Evolutionary conservation across 2,329 filamentous ascomycete species (phyloP).

Genomic region (Aurifilum marmelostoma): DNA sequence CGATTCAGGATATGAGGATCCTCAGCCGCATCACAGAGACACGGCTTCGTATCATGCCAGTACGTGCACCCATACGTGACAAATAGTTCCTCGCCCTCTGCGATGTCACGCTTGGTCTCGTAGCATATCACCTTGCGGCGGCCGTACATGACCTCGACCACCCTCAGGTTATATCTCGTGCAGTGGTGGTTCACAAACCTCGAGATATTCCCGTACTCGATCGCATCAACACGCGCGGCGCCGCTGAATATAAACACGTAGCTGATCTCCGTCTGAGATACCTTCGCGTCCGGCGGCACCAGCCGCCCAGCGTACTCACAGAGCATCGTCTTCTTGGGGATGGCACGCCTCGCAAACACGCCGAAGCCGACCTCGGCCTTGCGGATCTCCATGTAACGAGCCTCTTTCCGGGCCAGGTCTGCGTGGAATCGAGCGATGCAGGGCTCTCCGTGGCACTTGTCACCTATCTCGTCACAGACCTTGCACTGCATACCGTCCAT

Average conservation of each 20-base stretch:
- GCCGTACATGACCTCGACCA: slow-evolving; percentile 10
- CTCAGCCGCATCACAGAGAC: slow-evolving; percentile 2
- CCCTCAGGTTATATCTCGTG: slow-evolving; percentile 11
- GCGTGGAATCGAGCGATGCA: slow-evolving; percentile 8
- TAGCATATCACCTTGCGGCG: slow-evolving; percentile 13
- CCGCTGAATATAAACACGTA: background rate
- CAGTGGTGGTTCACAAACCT: slow-evolving; percentile 21
- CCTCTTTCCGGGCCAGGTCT: background rate
- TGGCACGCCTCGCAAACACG: slow-evolving; percentile 10
- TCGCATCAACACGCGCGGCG: background rate
- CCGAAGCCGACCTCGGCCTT: slow-evolving; percentile 10
- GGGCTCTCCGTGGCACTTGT: slow-evolving; percentile 1
- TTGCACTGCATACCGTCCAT: slow-evolving; percentile 1
- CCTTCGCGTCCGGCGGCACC: background rate
- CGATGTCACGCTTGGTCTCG: slow-evolving; percentile 3
- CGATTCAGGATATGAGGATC: background rate
- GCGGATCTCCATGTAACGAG: background rate
- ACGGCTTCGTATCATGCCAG: background rate
- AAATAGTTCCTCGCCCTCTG: slow-evolving; percentile 12
- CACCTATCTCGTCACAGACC: slow-evolving; percentile 1
- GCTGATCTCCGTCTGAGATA: background rate
- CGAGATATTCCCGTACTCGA: slow-evolving; percentile 14
- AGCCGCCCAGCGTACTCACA: slow-evolving; percentile 21
- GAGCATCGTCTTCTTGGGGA: background rate
- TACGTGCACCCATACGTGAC: slow-evolving; percentile 11